Conservation (phyloP, 2,329 filamentous ascomycete species). For the Colletotrichum euphorbiae region DNA sequence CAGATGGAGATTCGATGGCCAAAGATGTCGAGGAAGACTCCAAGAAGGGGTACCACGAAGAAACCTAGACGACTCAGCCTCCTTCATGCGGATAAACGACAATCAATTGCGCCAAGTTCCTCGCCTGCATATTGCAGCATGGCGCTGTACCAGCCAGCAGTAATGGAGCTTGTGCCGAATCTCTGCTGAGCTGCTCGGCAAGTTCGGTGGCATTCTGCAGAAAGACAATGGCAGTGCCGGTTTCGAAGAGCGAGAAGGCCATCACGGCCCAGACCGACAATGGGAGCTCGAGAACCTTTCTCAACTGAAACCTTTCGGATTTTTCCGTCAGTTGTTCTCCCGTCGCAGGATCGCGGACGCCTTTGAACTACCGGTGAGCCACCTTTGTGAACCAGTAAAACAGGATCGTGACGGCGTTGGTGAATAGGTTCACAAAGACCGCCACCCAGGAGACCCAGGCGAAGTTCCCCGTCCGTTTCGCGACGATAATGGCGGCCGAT, state of each 20-base stretch:
- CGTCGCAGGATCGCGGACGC: conserved; percentile 64
- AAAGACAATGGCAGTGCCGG: conserved; percentile 65
- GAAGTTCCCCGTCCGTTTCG: conserved; percentile 67
- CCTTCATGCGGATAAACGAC: no score
- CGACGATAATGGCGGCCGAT: conserved; percentile 69
- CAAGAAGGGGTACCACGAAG: conserved; percentile 67
- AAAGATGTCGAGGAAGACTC: conserved; percentile 66
- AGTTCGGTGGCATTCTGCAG: conserved; percentile 70
- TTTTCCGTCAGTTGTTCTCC: conserved; percentile 69
- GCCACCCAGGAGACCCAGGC: conserved; percentile 72
- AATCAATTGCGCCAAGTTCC: no score
- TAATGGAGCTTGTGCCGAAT: conserved; percentile 64
- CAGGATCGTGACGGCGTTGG: conserved; percentile 63
- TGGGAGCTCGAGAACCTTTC: conserved; percentile 65
- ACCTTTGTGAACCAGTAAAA: conserved; percentile 69
- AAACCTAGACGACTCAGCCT: conserved; percentile 55
- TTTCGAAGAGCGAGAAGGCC: conserved; percentile 68
- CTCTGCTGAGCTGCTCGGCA: conserved; percentile 69
- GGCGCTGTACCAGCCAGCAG: conserved; percentile 71
- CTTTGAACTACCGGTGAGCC: conserved; percentile 59
- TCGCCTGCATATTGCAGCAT: conserved; percentile 61
- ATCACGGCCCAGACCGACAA: conserved; percentile 71
- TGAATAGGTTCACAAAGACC: conserved; percentile 73
- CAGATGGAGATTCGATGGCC: conserved; percentile 62
- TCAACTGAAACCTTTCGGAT: conserved; percentile 65